These are phyloP conservation scores for Coemansia sp. DNA, from an alignment of 192 early-diverging fungal species.

Conservation along the genomic window DNA sequence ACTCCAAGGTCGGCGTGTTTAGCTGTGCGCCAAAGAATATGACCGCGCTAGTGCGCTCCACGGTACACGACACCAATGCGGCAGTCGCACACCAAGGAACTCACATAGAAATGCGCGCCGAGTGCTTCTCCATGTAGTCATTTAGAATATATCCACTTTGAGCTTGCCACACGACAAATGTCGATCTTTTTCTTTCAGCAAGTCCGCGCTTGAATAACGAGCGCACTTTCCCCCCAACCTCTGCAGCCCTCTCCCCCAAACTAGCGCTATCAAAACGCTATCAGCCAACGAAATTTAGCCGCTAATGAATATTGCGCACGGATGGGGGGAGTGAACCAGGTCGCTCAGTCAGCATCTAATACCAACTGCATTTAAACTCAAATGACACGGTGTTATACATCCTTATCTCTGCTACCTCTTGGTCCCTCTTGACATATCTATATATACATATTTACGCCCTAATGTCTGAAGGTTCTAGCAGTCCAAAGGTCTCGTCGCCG, in stretches of 20 bases:
- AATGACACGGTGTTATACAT: background rate
- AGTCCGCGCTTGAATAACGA: background rate
- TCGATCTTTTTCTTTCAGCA: background rate
- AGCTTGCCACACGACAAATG: background rate
- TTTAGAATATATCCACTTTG: background rate
- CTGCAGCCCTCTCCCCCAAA: background rate
- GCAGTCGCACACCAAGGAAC: conserved; percentile 50
- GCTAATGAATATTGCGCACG: background rate
- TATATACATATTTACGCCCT: background rate
- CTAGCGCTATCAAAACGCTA: background rate
- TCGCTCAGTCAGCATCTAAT: background rate
- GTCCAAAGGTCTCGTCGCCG: conserved; percentile 43
- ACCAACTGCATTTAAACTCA: background rate
- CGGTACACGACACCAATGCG: conserved; percentile 48
- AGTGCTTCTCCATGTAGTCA: conserved; percentile 45
- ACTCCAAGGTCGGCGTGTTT: conserved; percentile 45
- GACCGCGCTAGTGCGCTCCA: conserved; percentile 41
- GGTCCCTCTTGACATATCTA: background rate
- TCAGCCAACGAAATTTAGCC: background rate
- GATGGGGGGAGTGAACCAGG: background rate
- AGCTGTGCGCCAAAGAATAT: conserved; percentile 47
- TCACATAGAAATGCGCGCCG: conserved; percentile 49
- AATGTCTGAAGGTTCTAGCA: conserved; percentile 30
- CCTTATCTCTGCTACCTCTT: background rate
- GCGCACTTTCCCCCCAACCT: conserved; percentile 7